Conservation (phyloP, 208 protist genomes). For the Herpetomonas samuelpessoai region DNA sequence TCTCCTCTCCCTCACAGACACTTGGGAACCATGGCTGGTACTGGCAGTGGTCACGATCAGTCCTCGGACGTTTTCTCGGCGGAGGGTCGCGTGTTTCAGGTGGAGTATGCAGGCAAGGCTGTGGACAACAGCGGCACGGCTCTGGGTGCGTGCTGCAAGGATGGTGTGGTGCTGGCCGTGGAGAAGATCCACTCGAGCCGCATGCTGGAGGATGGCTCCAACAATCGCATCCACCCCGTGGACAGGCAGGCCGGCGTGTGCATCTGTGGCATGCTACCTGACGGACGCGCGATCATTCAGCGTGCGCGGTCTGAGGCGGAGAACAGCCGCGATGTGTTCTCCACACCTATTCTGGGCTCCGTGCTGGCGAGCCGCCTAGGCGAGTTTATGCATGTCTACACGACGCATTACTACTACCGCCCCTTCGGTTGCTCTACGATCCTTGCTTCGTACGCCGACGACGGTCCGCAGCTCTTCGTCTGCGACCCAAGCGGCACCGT, state of each 20-base stretch:
- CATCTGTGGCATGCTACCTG: conserved; percentile 95
- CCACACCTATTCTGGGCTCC: conserved; percentile 89
- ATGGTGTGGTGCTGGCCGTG: conserved; percentile 98
- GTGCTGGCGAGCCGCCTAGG: conserved; percentile 91
- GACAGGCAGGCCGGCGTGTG: conserved; percentile 93
- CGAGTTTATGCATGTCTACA: conserved; percentile 95
- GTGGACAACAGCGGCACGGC: conserved; percentile 99
- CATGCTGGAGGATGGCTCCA: conserved; percentile 94
- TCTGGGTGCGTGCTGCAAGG: conserved; percentile 95
- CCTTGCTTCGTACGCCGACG: conserved; percentile 92
- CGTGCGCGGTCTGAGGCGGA: conserved; percentile 92
- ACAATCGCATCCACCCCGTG: conserved; percentile 94
- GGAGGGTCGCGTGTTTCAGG: conserved; percentile 99
- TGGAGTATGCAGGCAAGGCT: conserved; percentile 99
- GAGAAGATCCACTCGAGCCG: conserved; percentile 98
- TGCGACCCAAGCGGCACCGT: conserved; percentile 96
- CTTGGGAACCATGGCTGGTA: conserved; percentile 41
- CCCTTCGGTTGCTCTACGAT: conserved; percentile 97
- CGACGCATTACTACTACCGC: conserved; percentile 93
- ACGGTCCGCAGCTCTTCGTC: conserved; percentile 96
- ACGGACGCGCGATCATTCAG: conserved; percentile 94
- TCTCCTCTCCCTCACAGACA: neutral
- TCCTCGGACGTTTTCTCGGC: conserved; percentile 98
- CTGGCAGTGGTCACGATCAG: conserved; percentile 95
- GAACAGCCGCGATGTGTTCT: conserved; percentile 92